These are phyloP conservation scores for Cladorrhinum sp. DNA, from an alignment of 2,329 filamentous ascomycete genomes.

Conservation along the genomic window DNA sequence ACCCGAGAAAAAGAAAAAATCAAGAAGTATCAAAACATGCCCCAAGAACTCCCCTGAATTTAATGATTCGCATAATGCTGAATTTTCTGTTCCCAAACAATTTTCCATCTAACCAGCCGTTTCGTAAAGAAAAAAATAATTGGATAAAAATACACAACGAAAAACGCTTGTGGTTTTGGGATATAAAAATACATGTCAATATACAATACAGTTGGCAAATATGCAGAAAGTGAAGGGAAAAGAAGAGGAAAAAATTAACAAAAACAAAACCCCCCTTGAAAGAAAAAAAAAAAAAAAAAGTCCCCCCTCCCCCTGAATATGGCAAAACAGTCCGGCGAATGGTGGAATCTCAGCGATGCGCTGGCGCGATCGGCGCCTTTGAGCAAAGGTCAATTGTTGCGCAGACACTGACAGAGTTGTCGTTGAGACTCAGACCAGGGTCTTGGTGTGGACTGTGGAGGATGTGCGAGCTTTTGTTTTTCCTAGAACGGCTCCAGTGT, in stretches of 20 bases:
- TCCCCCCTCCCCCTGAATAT: neutral
- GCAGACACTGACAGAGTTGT: neutral
- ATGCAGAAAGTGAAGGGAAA: neutral
- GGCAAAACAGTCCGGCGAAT: neutral
- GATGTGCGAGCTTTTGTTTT: neutral
- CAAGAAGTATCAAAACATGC: constrained; percentile 7
- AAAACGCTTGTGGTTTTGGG: neutral
- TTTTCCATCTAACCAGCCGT: neutral
- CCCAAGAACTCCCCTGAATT: neutral
- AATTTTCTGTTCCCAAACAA: neutral
- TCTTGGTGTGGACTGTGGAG: neutral
- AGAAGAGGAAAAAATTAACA: neutral
- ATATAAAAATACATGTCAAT: constrained; percentile 7
- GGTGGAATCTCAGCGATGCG: neutral
- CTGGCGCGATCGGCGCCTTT: neutral
- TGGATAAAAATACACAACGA: constrained; percentile 13
- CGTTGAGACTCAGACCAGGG: neutral
- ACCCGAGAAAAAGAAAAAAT: constrained; percentile 5
- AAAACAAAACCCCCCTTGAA: neutral
- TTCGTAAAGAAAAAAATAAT: constrained; percentile 7
- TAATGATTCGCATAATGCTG: neutral
- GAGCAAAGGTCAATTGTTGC: constrained; percentile 8
- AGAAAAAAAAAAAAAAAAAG: constrained; percentile 4
- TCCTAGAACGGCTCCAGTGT: neutral
- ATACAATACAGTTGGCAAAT: constrained; percentile 14